These are phyloP conservation scores for Soucietia sequanensis DNA, from an alignment of 805 yeast species.

Conservation along the genomic window DNA sequence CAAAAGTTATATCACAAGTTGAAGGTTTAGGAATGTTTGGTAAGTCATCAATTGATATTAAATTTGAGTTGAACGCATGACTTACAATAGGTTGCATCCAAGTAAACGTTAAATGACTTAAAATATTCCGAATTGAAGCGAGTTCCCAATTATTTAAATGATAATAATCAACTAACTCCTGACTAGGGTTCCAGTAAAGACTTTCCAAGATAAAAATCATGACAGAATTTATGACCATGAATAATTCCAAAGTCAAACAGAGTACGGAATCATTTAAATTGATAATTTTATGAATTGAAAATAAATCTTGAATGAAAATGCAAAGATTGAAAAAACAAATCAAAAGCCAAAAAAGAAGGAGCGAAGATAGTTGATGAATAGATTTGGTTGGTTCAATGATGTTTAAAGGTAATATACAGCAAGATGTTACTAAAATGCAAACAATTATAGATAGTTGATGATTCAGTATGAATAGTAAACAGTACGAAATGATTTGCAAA, in stretches of 20 bases:
- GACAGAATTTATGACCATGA: conserved; percentile 1
- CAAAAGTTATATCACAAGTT: conserved; percentile 6
- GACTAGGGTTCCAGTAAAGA: conserved; percentile 2
- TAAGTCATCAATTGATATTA: conserved; percentile 12
- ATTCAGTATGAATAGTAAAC: conserved; percentile 6
- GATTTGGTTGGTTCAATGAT: background rate
- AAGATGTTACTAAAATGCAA: conserved; percentile 2
- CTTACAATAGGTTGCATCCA: conserved; percentile 16
- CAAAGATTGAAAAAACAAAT: background rate
- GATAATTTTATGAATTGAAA: background rate
- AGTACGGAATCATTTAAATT: background rate
- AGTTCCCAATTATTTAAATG: conserved; percentile 5
- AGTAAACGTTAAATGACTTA: conserved; percentile 13
- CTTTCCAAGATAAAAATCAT: conserved; percentile 1
- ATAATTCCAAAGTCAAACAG: background rate
- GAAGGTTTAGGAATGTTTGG: conserved; percentile 4
- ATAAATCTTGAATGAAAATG: background rate
- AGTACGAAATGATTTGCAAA: conserved; percentile 12
- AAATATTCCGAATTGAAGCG: conserved; percentile 12
- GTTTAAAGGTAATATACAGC: conserved; percentile 2
- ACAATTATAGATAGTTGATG: conserved; percentile 5
- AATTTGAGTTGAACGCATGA: conserved; percentile 8
- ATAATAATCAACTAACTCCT: conserved; percentile 5
- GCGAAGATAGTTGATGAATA: background rate
- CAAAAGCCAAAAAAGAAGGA: background rate